phyloP scores from a whole-genome alignment of 805 yeast genomes.

The Starmerella asiatica region DNA sequence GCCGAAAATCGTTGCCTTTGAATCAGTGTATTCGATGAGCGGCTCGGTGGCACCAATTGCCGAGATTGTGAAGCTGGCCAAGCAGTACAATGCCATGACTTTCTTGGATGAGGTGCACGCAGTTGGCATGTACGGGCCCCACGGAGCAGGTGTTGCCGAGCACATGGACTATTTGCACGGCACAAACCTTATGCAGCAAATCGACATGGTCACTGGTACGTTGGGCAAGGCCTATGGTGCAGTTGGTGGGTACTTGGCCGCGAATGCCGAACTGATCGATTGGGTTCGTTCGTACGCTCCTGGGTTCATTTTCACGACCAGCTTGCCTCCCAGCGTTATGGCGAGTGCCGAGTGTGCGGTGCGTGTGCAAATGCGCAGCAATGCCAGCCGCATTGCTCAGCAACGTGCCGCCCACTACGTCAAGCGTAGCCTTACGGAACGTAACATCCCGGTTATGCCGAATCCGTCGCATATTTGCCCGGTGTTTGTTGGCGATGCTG shows the following conservation, averaged over 20 bases:
- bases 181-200: slow-evolving; percentile 54
- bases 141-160: slow-evolving; percentile 99
- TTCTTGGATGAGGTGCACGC: slow-evolving; percentile 98
- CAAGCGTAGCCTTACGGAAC: slow-evolving; percentile 48
- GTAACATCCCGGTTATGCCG: slow-evolving; percentile 91
- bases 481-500: slow-evolving; percentile 85
- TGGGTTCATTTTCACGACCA: slow-evolving; percentile 92
- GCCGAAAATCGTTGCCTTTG: slow-evolving; percentile 94
- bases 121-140: slow-evolving; percentile 98
- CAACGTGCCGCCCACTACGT: slow-evolving; percentile 78
- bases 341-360: slow-evolving; percentile 87
- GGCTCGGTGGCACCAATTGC: slow-evolving; percentile 94
- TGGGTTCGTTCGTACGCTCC: slow-evolving; percentile 96
- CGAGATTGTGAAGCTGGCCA: slow-evolving; percentile 87
- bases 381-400: slow-evolving; percentile 67
- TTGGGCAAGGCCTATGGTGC: slow-evolving; percentile 97
- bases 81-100: slow-evolving; percentile 92
- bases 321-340: slow-evolving; percentile 96
- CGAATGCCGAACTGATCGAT: slow-evolving; percentile 66
- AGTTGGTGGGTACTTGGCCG: slow-evolving; percentile 97
- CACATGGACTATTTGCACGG: slow-evolving; percentile 83
- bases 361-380: slow-evolving; percentile 64
- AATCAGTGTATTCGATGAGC: slow-evolving; percentile 95
- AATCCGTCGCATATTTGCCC: slow-evolving; percentile 98
- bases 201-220: slow-evolving; percentile 95